Conservation (phyloP, 2,329 filamentous ascomycete species). For the Microdochium bolleyi region DNA sequence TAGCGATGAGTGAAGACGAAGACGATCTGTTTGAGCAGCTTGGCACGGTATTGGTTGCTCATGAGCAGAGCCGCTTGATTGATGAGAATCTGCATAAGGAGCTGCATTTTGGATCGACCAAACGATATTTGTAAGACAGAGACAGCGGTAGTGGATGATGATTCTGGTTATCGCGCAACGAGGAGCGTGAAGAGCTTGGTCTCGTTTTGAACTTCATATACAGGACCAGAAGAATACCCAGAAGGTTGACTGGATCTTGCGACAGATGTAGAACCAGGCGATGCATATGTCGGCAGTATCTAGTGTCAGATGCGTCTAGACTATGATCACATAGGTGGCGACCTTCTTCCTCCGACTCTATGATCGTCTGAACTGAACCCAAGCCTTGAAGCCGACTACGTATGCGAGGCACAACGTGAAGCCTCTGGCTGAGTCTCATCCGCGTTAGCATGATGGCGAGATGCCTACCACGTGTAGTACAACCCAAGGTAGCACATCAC, state of each 20-base stretch:
- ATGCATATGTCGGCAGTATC: not conserved
- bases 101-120: conserved; percentile 28
- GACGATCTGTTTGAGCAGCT: conserved; percentile 36
- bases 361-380: not conserved
- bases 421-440: not conserved
- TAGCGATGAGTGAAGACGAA: conserved; percentile 33
- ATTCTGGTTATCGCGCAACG: no score
- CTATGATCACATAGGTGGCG: not conserved
- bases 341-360: not conserved
- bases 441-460: no score
- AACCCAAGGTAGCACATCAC: no score
- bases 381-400: not conserved
- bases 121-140: not conserved
- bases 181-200: no score
- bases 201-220: no score
- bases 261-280: not conserved
- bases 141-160: not conserved
- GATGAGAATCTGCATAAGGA: conserved; percentile 47
- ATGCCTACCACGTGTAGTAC: no score
- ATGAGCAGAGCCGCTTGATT: conserved; percentile 43
- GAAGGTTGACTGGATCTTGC: not conserved
- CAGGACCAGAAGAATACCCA: not conserved
- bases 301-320: not conserved
- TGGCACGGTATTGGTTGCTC: conserved; percentile 26
- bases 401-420: not conserved